phyloP scores from a whole-genome alignment of 1,139 yeast genomes.

The Hyphopichia khmerensis region DNA sequence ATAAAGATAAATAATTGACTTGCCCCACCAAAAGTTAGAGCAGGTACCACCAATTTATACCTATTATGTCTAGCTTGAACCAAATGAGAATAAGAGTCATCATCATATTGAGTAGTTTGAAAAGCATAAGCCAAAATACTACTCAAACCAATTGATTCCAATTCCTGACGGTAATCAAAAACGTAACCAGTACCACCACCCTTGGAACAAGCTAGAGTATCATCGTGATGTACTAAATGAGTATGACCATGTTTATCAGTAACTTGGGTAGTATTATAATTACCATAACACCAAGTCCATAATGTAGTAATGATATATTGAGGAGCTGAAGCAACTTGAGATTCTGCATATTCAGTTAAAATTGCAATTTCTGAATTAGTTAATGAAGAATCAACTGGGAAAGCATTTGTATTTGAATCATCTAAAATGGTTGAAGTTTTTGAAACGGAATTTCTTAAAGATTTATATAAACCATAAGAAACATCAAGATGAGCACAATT shows the following conservation, averaged over 20 bases:
- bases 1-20: conserved; percentile 27
- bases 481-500: conserved; percentile 53
- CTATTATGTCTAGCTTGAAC: conserved; percentile 17
- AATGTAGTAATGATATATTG: conserved; percentile 46
- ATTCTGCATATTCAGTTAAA: conserved; percentile 45
- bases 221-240: conserved; percentile 15
- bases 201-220: conserved; percentile 19
- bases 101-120: conserved; percentile 18
- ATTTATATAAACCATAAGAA: conserved; percentile 49
- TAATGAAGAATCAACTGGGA: conserved; percentile 36
- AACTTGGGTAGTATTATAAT: conserved; percentile 27
- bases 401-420: conserved; percentile 11
- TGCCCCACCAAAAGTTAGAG: conserved; percentile 23
- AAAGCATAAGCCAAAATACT: conserved; percentile 51
- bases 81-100: conserved; percentile 15
- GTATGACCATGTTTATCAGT: conserved; percentile 12
- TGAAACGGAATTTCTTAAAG: conserved; percentile 39
- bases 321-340: conserved; percentile 51
- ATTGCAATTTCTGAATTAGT: conserved; percentile 53
- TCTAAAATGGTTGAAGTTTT: conserved; percentile 15
- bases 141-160: conserved; percentile 39
- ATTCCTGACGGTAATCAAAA: conserved; percentile 47
- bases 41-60: conserved; percentile 22
- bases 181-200: conserved; percentile 16
- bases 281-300: conserved; percentile 49